Conservation (phyloP, 352 stramenopile genomes). For the Thraustotheca clavata region DNA sequence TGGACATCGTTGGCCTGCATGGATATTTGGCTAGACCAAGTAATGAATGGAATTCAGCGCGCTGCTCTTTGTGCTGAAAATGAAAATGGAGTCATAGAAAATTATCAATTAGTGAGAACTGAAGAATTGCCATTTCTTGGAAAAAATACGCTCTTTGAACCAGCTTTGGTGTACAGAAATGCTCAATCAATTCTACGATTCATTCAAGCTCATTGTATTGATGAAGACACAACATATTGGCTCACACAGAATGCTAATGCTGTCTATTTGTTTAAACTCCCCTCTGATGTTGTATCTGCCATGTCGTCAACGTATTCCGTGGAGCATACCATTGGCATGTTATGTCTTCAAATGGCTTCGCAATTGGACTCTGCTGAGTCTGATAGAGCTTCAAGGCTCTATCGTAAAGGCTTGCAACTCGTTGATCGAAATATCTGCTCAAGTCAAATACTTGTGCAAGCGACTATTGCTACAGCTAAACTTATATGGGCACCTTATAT, state of each 20-base stretch:
- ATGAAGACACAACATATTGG: slow-evolving; percentile 19
- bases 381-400: neutral
- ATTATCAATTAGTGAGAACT: slow-evolving; percentile 9
- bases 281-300: neutral
- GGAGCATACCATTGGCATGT: slow-evolving; percentile 17
- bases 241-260: neutral
- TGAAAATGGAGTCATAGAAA: neutral
- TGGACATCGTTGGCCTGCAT: slow-evolving; percentile 4
- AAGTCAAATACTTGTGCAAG: neutral
- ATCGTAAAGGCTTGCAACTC: neutral
- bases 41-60: slow-evolving; percentile 14
- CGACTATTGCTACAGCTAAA: neutral
- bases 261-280: slow-evolving; percentile 12
- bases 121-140: slow-evolving; percentile 16
- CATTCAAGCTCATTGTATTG: slow-evolving; percentile 13
- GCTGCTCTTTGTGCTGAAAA: neutral
- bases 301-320: neutral
- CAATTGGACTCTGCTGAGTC: neutral
- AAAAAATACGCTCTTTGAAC: slow-evolving; percentile 25
- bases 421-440: neutral
- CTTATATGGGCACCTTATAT: neutral
- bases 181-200: slow-evolving; percentile 38
- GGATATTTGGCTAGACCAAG: slow-evolving; percentile 18
- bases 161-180: slow-evolving; percentile 41
- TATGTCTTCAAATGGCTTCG: slow-evolving; percentile 11